phyloP scores from a whole-genome alignment of 2,329 filamentous ascomycete species.

The Rutstroemia sp. region DNA sequence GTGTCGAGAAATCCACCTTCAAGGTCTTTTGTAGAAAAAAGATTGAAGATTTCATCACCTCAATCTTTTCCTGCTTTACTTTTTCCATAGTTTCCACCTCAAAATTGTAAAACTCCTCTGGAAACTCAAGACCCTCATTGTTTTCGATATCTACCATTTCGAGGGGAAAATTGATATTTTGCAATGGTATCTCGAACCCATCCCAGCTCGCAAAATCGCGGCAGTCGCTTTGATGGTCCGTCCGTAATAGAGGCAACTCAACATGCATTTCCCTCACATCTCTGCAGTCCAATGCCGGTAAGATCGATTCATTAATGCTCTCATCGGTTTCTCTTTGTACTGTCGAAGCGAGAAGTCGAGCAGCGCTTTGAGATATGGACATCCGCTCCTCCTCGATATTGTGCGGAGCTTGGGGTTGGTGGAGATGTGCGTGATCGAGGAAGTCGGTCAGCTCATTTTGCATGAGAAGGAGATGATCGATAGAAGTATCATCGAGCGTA shows the following conservation, averaged over 20 bases:
- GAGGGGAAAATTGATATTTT: slow-evolving; percentile 24
- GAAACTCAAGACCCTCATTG: slow-evolving; percentile 22
- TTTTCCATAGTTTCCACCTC: slow-evolving; percentile 7
- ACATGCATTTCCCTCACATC: slow-evolving; percentile 12
- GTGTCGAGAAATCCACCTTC: slow-evolving; percentile 16
- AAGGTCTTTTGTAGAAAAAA: slow-evolving; percentile 16
- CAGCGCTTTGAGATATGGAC: slow-evolving; percentile 18
- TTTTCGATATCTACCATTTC: slow-evolving; percentile 24
- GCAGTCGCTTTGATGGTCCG: slow-evolving; percentile 24
- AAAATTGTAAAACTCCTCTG: slow-evolving; percentile 13
- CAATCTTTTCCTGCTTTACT: slow-evolving; percentile 22
- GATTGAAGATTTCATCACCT: slow-evolving; percentile 22
- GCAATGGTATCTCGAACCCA: slow-evolving; percentile 21
- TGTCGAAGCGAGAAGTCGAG: slow-evolving; percentile 18
- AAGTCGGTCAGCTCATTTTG: not conserved
- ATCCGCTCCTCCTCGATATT: slow-evolving; percentile 21
- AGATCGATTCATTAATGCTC: slow-evolving; percentile 9
- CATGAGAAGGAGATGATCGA: slow-evolving; percentile 14
- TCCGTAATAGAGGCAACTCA: slow-evolving; percentile 25
- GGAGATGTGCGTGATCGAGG: slow-evolving; percentile 14
- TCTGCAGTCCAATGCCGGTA: slow-evolving; percentile 7
- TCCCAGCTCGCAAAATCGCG: slow-evolving; percentile 21
- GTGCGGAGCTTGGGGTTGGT: slow-evolving; percentile 13
- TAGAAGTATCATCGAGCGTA: slow-evolving; percentile 12
- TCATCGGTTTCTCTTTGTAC: slow-evolving; percentile 9